These are phyloP conservation scores for Esteya vermicola DNA, from an alignment of 2,329 filamentous ascomycete genomes.

Conservation along the genomic window DNA sequence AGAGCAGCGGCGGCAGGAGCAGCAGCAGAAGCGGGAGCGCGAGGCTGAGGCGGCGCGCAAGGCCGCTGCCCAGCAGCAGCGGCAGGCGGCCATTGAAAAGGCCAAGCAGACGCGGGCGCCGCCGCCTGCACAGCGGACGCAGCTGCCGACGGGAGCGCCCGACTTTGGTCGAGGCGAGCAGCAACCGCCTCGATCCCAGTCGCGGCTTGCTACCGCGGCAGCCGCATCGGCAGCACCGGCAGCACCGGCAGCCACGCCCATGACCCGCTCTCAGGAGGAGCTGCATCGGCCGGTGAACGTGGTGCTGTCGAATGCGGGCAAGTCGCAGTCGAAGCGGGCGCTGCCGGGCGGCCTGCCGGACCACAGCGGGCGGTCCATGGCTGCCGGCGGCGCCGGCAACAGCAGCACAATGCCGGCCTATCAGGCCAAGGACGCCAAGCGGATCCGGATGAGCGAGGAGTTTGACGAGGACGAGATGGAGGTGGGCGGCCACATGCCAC, in stretches of 20 bases:
- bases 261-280: constrained; percentile 42
- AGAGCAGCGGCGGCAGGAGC: constrained; percentile 43
- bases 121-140: constrained; percentile 41
- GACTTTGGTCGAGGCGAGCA: constrained; percentile 23
- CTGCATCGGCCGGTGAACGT: constrained; percentile 45
- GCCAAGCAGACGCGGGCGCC: constrained; percentile 51
- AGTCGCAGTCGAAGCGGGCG: constrained; percentile 60
- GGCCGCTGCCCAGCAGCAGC: constrained; percentile 30
- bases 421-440: constrained; percentile 60
- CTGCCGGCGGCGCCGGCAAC: constrained; percentile 1
- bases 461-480: constrained; percentile 46
- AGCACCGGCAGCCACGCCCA: constrained; percentile 33
- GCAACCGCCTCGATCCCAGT: constrained; percentile 29
- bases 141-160: constrained; percentile 32
- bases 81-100: constrained; percentile 48
- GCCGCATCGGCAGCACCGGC: no score
- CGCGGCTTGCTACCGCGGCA: constrained; percentile 42
- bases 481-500: constrained; percentile 40
- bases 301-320: constrained; percentile 46
- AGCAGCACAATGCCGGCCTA: constrained; percentile 39
- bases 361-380: constrained; percentile 4
- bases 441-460: constrained; percentile 63
- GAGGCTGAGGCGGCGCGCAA: constrained; percentile 39
- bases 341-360: constrained; percentile 29
- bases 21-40: constrained; percentile 42